Percentiles rank a stretch among this genome's conserved stretches.
These are phyloP conservation scores for Pulveroboletus sp. DNA, from an alignment of 768 basidiomycete species.

Conservation along the genomic window DNA sequence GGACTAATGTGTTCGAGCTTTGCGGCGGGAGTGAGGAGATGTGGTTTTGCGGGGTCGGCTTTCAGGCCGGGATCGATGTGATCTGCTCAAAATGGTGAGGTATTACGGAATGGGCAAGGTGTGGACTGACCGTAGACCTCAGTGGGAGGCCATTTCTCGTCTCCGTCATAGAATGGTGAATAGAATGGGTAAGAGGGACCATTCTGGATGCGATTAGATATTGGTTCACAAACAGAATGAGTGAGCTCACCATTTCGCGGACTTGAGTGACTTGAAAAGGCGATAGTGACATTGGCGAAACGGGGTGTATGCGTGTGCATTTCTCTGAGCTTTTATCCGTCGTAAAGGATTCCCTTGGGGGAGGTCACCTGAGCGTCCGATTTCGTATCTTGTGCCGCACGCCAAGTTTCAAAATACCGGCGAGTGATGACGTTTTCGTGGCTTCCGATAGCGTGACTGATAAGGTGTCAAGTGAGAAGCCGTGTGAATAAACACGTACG, in stretches of 20 bases:
- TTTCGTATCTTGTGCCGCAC: too few relatives aligned
- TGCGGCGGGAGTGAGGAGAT: constrained; percentile 43
- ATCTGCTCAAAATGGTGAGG: constrained; percentile 27
- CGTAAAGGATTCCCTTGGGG: too few relatives aligned
- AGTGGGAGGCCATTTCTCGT: constrained; percentile 50
- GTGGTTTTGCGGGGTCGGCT: constrained; percentile 50
- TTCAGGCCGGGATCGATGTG: constrained; percentile 43
- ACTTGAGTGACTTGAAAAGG: constrained; percentile 1
- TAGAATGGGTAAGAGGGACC: constrained; percentile 50
- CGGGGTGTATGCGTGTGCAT: too few relatives aligned
- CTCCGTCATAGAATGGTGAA: constrained; percentile 42
- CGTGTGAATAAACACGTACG: too few relatives aligned
- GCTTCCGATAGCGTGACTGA: too few relatives aligned
- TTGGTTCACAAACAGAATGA: background rate
- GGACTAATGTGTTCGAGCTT: constrained; percentile 43
- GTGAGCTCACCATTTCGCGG: background rate
- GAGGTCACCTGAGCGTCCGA: too few relatives aligned
- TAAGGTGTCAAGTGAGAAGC: too few relatives aligned
- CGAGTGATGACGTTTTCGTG: too few relatives aligned
- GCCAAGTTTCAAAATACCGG: too few relatives aligned
- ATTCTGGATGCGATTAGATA: constrained; percentile 16
- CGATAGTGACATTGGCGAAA: too few relatives aligned
- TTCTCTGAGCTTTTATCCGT: too few relatives aligned
- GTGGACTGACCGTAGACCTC: constrained; percentile 27
- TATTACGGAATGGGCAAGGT: background rate